phyloP scores from a whole-genome alignment of 2,329 filamentous ascomycete genomes.

The Xylaria sp. region DNA sequence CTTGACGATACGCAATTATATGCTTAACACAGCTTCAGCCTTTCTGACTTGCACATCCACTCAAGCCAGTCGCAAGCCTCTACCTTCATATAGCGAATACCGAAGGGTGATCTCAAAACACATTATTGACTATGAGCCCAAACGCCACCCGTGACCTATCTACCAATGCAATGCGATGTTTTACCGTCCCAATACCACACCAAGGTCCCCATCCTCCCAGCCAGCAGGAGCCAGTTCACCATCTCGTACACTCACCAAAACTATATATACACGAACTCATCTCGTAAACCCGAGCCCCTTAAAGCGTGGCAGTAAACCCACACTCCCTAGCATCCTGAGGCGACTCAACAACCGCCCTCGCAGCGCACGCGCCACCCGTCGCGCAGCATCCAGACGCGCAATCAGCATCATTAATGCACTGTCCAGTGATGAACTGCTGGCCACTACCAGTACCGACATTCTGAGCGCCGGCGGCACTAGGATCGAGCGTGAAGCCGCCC shows the following conservation, averaged over 20 bases:
- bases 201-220: neutral
- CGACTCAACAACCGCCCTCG: constrained; percentile 19
- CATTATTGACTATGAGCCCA: neutral
- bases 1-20: no score
- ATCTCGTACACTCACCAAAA: neutral
- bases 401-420: constrained; percentile 48
- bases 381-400: constrained; percentile 41
- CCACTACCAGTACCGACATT: constrained; percentile 45
- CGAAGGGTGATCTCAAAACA: neutral
- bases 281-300: neutral
- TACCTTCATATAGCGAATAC: neutral
- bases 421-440: constrained; percentile 49
- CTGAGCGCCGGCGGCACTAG: constrained; percentile 40
- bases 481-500: constrained; percentile 2
- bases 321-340: constrained; percentile 23
- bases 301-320: constrained; percentile 28
- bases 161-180: neutral
- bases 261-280: neutral
- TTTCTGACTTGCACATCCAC: no score
- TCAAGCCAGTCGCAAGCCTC: neutral
- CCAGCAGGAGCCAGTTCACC: neutral
- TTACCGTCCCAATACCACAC: neutral
- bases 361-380: constrained; percentile 29
- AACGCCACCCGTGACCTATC: neutral
- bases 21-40: no score